A percentile compares a stretch with the other conserved stretches of the same genome.
These are phyloP conservation scores for Penicillium sp. DNA, from an alignment of 2,329 filamentous ascomycete genomes.

Conservation along the genomic window DNA sequence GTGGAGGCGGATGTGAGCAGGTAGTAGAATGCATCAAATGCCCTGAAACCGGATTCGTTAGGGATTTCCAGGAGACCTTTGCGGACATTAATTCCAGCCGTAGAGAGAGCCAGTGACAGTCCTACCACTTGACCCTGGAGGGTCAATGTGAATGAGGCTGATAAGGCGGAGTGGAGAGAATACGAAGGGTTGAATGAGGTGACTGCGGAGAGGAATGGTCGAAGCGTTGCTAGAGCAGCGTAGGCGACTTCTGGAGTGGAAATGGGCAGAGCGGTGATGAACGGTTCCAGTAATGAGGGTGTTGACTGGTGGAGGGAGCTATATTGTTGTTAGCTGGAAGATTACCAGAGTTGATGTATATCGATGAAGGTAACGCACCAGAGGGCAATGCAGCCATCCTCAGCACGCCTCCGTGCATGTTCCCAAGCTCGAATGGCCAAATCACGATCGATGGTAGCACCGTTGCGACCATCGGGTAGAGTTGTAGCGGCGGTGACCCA, in stretches of 20 bases:
- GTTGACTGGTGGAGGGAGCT: slow-evolving; percentile 88
- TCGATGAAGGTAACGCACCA: slow-evolving; percentile 63
- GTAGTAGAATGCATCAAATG: slow-evolving; percentile 98
- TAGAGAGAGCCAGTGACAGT: slow-evolving; percentile 77
- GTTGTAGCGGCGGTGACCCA: slow-evolving; percentile 82
- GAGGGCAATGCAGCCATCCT: slow-evolving; percentile 91
- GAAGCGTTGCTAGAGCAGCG: slow-evolving; percentile 77
- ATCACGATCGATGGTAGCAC: slow-evolving; percentile 78
- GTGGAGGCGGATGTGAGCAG: slow-evolving; percentile 90
- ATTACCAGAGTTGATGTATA: neutral
- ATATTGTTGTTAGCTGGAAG: neutral
- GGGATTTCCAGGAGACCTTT: slow-evolving; percentile 82
- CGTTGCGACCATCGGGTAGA: slow-evolving; percentile 69
- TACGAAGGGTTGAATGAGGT: slow-evolving; percentile 89
- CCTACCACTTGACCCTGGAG: slow-evolving; percentile 78
- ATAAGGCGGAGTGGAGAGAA: slow-evolving; percentile 77
- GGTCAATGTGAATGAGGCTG: slow-evolving; percentile 79
- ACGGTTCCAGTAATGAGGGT: slow-evolving; percentile 80
- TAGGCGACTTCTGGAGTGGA: slow-evolving; percentile 75
- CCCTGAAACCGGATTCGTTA: slow-evolving; percentile 77
- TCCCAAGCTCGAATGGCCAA: slow-evolving; percentile 89
- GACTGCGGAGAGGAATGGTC: slow-evolving; percentile 84
- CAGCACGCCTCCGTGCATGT: slow-evolving; percentile 89
- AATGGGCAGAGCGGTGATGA: slow-evolving; percentile 79
- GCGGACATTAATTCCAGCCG: slow-evolving; percentile 82